Conservation (phyloP, 305 asterid genomes). For the Euphrasia arctica region DNA sequence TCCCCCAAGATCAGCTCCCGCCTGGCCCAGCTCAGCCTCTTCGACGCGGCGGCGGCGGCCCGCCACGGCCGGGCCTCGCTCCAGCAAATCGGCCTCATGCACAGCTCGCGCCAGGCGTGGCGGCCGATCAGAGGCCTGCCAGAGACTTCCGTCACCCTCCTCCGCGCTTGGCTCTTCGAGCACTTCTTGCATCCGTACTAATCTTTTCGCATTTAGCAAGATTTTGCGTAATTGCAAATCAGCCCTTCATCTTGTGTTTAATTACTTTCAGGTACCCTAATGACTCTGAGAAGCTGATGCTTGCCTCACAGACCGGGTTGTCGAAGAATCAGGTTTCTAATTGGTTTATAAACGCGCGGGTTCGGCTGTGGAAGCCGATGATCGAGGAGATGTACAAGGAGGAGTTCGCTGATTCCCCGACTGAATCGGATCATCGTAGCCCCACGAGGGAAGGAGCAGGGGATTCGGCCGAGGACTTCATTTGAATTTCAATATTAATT, state of each 20-base stretch:
- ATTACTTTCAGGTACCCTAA: constrained; percentile 59
- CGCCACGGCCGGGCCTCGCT: constrained; percentile 41
- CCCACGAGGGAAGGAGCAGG: constrained; percentile 36
- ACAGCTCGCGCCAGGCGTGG: constrained; percentile 65
- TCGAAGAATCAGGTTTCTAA: constrained; percentile 97
- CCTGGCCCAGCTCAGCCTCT: constrained; percentile 52
- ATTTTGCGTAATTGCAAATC: not conserved
- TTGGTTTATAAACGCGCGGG: constrained; percentile 96
- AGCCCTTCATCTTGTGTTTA: not conserved
- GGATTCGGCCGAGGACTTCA: constrained; percentile 53
- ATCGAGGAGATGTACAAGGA: constrained; percentile 93
- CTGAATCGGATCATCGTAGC: too few relatives aligned
- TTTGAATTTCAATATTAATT: constrained; percentile 1
- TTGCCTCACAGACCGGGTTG: constrained; percentile 89
- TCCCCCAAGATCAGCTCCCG: constrained; percentile 61
- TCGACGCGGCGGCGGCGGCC: constrained; percentile 40
- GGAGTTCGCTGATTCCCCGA: constrained; percentile 64
- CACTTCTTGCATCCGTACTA: constrained; percentile 91
- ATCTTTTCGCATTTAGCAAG: not conserved
- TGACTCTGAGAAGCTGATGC: constrained; percentile 84
- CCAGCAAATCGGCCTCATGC: constrained; percentile 61
- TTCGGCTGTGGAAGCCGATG: constrained; percentile 97
- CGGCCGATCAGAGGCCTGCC: constrained; percentile 88
- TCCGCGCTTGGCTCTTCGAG: constrained; percentile 96
- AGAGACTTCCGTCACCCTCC: constrained; percentile 72